phyloP scores from a whole-genome alignment of 495 filamentous ascomycete species.

The Pyrenula aspistea region DNA sequence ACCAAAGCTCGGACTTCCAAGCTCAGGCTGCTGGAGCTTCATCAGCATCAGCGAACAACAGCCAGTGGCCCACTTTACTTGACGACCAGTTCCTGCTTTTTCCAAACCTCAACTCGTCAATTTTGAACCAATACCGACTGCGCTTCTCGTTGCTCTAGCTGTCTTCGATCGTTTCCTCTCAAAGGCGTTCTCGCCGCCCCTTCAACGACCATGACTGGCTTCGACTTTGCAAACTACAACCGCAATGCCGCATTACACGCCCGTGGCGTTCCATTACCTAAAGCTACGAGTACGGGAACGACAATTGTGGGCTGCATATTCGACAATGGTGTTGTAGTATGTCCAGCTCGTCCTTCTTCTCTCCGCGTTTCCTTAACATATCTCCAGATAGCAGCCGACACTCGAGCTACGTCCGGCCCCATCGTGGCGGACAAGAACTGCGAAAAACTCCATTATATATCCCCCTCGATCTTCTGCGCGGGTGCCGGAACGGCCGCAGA shows the following conservation, averaged over 20 bases:
- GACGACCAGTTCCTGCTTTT: background rate
- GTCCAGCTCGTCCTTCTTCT: conserved; percentile 12
- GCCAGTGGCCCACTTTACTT: conserved; percentile 6
- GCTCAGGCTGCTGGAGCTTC: conserved; percentile 31
- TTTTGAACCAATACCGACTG: too few species aligned
- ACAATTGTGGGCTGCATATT: conserved; percentile 98
- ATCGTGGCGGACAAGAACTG: conserved; percentile 99
- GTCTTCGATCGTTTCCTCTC: background rate
- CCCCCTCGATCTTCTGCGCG: conserved; percentile 98
- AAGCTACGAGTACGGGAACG: conserved; percentile 97
- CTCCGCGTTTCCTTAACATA: conserved; percentile 2
- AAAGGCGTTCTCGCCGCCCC: conserved; percentile 4
- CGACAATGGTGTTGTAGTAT: conserved; percentile 88
- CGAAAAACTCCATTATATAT: conserved; percentile 98
- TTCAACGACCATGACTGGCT: conserved; percentile 70
- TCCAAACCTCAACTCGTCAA: background rate
- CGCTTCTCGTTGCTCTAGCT: background rate
- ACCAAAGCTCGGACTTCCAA: background rate
- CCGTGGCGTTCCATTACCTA: conserved; percentile 83
- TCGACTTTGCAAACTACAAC: conserved; percentile 99
- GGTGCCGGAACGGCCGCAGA: conserved; percentile 97
- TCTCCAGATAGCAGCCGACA: conserved; percentile 82
- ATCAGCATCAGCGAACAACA: conserved; percentile 22
- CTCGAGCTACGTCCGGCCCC: conserved; percentile 89
- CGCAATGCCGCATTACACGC: conserved; percentile 93